Conservation (phyloP, 371 early-diverging fungal species). For the Actinomortierella wolfii region DNA sequence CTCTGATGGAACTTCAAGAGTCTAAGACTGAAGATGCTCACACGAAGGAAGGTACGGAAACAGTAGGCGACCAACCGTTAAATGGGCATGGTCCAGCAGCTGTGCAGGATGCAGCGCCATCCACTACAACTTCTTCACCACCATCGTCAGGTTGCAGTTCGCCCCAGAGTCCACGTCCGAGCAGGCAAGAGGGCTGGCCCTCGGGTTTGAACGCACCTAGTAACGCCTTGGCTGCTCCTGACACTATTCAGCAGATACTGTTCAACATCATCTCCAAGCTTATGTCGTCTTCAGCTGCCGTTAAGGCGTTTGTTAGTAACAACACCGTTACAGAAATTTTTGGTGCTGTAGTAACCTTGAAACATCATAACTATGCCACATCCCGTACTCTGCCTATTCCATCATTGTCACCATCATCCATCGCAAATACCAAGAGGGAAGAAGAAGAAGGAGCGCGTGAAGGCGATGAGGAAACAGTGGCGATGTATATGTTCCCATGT, state of each 20-base stretch:
- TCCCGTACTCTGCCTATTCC: not conserved
- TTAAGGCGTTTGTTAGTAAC: slow-evolving; percentile 29
- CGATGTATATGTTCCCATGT: slow-evolving; percentile 11
- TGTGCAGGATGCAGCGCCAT: no score
- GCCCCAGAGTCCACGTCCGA: no score
- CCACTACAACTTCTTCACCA: no score
- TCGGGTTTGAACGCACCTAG: no score
- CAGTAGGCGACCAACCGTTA: no score
- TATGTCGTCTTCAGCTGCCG: slow-evolving; percentile 12
- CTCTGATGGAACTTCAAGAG: slow-evolving; percentile 6
- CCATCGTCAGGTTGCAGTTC: no score
- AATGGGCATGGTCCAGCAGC: no score
- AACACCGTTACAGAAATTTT: slow-evolving; percentile 33
- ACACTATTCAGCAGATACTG: slow-evolving; percentile 13
- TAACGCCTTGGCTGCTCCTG: not conserved
- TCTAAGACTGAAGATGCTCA: no score
- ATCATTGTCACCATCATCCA: not conserved
- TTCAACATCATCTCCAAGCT: slow-evolving; percentile 13
- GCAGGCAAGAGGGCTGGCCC: no score
- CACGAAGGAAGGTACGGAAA: no score
- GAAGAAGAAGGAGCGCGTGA: not conserved
- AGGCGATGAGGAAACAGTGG: not conserved
- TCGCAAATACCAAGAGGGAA: not conserved
- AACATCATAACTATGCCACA: no score
- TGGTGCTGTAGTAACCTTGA: slow-evolving; percentile 16